phyloP scores from a whole-genome alignment of 2,329 filamentous ascomycete species.

The Talaromyces sp. region DNA sequence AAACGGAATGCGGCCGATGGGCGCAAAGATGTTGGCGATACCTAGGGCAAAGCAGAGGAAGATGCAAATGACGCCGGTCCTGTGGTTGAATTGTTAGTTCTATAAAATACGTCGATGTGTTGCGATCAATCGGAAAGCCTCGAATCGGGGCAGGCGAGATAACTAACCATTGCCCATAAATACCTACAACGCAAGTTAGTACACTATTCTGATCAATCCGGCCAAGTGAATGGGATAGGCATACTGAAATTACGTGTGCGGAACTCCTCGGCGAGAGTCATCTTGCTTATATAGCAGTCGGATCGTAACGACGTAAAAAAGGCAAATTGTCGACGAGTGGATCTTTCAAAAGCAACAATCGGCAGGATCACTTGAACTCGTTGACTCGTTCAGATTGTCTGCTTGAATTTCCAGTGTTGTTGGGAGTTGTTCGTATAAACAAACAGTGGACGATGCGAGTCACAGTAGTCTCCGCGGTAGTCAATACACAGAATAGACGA shows the following conservation, averaged over 20 bases:
- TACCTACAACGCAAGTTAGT: conserved; percentile 44
- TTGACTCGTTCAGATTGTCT: background rate
- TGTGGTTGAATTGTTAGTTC: conserved; percentile 16
- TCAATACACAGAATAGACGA: too few species aligned
- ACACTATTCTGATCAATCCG: background rate
- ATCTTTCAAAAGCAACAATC: background rate
- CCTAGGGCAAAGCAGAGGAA: conserved; percentile 63
- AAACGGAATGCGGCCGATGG: conserved; percentile 55
- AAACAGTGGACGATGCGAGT: background rate
- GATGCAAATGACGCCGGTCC: conserved; percentile 55
- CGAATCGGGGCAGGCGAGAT: background rate
- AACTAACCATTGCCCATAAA: conserved; percentile 64
- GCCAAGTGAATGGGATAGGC: conserved; percentile 25
- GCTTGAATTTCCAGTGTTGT: background rate
- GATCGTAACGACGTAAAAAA: background rate
- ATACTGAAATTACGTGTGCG: conserved; percentile 63
- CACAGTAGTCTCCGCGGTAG: background rate
- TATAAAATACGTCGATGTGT: background rate
- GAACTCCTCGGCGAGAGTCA: conserved; percentile 60
- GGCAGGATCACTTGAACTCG: background rate
- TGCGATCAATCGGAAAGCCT: background rate
- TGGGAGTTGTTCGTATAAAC: background rate
- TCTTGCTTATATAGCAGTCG: conserved; percentile 27
- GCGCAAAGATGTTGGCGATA: conserved; percentile 63
- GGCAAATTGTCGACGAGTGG: background rate